Evolutionary conservation across 805 yeast species (phyloP), one percentile per base, ranked within the genome.

Genomic region (Tetrapisispora fleetii): DNA sequence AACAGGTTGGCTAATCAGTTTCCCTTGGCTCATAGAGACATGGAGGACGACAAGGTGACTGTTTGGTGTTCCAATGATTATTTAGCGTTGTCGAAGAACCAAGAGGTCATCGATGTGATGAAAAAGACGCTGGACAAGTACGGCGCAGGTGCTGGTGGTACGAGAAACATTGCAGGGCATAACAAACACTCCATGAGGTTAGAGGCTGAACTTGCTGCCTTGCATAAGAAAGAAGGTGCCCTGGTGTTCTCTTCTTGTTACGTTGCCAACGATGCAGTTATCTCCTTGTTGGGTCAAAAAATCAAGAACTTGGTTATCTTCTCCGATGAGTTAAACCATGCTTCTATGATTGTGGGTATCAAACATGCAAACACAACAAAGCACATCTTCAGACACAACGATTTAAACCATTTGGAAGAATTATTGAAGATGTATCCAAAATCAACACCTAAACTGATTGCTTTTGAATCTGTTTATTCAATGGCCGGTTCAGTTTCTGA

Each of bases 1-100:
- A 93, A 93, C 74, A 82, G 99, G 58, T 75, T 93, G 58, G 98
- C 98, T 43, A 75, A 80, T 52, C 96, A 91, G 64, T 93, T 88
- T 63, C 99, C 99, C 40, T 73, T 73, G 60, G 99, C 99, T 36
- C 99, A 93, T 64, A 79, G 93, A 55, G 76, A 81, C 50, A 52
- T 63, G 36, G 87, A 83, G 61, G 72, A 72, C 16, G 95, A 88
- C 60, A 85, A 85, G 63, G 99, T 93, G 50, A 89, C 95, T 46
- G 99, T 93, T 50, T 93, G 99, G 99, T 93, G 99, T 64, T 90
- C 99, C 39, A 93, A 93, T 67, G 99, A 93, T 68, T 93, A 93
- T 67, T 75, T 93, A 52, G 97, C 98, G 13, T 86, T 93, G 93
- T 91, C 96, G 46, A 81, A 79, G 60, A 85, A 91, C 65, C 76